These are phyloP conservation scores for Vaccinium myrtillus DNA, from an alignment of 148 eudicot species.

Conservation along the genomic window DNA sequence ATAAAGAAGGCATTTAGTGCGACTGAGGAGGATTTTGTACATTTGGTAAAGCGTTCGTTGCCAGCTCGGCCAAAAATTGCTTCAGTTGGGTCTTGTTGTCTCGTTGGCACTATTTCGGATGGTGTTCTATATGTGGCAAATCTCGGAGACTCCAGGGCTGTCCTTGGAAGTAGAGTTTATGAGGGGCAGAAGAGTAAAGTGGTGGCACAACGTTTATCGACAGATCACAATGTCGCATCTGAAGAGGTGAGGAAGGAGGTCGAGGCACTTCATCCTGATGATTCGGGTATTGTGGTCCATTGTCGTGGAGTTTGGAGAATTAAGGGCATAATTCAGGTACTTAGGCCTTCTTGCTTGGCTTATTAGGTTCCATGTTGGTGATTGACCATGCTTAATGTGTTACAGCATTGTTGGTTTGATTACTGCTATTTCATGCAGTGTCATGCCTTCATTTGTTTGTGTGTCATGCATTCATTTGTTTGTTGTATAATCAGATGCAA, in stretches of 20 bases:
- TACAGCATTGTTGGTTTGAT: background rate
- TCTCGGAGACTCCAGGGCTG: conserved; percentile 62
- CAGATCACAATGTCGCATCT: conserved; percentile 50
- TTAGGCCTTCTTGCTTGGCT: background rate
- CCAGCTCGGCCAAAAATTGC: conserved; percentile 46
- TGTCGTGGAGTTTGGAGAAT: conserved; percentile 66
- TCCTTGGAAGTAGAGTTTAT: conserved; percentile 44
- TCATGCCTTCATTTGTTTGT: background rate
- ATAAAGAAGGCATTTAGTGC: conserved; percentile 55
- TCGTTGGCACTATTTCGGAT: conserved; percentile 47
- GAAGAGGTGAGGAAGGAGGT: conserved; percentile 60
- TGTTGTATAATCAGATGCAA: background rate
- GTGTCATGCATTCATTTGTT: background rate
- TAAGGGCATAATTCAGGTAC: conserved; percentile 64
- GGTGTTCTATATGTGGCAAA: conserved; percentile 50
- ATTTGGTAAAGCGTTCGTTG: conserved; percentile 36
- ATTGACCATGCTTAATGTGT: background rate
- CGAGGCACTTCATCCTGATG: conserved; percentile 57
- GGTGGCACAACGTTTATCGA: conserved; percentile 47
- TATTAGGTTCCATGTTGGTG: background rate
- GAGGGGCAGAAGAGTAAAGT: conserved; percentile 34
- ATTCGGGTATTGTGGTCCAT: conserved; percentile 36
- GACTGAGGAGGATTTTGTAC: conserved; percentile 50
- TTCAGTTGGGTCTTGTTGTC: conserved; percentile 58
- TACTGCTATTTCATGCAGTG: background rate